Base-by-base conservation (phyloP, 495 filamentous ascomycete species). In the Penicillium daleae region DNA sequence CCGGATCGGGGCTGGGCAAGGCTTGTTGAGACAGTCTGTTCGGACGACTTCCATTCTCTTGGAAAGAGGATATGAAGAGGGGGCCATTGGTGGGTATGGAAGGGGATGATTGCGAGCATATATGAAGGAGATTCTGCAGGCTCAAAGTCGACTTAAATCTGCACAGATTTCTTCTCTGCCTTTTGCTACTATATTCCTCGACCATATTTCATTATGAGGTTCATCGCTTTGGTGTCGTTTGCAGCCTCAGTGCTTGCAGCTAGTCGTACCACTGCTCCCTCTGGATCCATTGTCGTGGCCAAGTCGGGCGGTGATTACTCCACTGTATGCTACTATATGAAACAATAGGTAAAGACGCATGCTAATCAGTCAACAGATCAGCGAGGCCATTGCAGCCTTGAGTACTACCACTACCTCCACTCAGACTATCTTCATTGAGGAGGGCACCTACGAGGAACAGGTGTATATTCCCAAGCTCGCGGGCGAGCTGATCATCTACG, bases 361-460 rank as follows among this genome's bases (percentile, higher is more conserved):
- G 33, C 37, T 54, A 32, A 60, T 32, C 27, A 59, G 0, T 40
- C 4, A 7, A 62, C 17, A 85, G 72, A 75, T 91, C 57, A 82
- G 84, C 70, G 70, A 77, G 9, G 88, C 88, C 24, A 79, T 91
- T 48, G 63, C 81, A 57, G 76, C 85, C 13, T 74, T 89, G 33
- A 78, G 73, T 61, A 81, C 78, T 13, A 76, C 77, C 9, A 71
- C 78, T 8, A 77, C 81, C 27, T 57, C 66, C 0, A 75, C 74
- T 2, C 86, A 89, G 66, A 84, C 79, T 65, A 84, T 91, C 70
- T 90, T 89, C 78, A 85, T 91, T 70, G 61, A 81, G 7, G 71
- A 77, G 12, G 86, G 86, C 13, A 82, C 80, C 33, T 87, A 87
- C 73, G 60, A 66, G 0, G 85, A 88, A 59, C 86, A 87, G 71